Evolutionary conservation across 139 green algal species (phyloP).

Genomic region (Chlamydomonas sp.): DNA sequence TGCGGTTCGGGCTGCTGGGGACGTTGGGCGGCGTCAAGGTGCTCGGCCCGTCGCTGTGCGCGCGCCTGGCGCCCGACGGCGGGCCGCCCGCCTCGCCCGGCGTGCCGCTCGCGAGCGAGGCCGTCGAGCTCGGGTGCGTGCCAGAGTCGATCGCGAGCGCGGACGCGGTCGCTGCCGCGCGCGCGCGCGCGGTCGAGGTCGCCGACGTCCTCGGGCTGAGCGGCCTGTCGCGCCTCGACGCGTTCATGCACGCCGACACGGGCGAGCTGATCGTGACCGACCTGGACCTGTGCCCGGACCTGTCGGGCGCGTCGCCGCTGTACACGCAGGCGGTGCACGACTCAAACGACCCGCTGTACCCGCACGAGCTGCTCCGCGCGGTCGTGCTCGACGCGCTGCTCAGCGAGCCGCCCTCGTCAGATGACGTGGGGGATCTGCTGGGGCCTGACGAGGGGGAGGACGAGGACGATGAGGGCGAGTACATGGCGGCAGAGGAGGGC

Average conservation of each 20-base stretch:
- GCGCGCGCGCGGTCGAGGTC: background rate
- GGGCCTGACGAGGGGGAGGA: background rate
- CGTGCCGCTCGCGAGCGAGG: background rate
- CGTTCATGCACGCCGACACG: conserved; percentile 14
- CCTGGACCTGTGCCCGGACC: conserved; percentile 4
- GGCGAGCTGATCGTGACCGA: conserved; percentile 10
- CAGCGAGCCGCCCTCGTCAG: background rate
- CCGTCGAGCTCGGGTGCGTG: background rate
- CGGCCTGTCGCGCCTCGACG: background rate
- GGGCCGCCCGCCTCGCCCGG: too few species aligned
- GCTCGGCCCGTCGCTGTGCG: background rate
- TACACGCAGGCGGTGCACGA: conserved; percentile 5
- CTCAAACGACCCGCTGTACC: conserved; percentile 5
- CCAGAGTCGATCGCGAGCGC: background rate
- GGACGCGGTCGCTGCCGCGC: background rate
- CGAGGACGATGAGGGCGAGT: background rate
- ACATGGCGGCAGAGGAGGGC: background rate
- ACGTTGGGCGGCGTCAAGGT: background rate
- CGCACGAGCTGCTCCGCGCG: conserved; percentile 10
- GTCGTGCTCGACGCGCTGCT: background rate
- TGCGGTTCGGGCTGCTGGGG: background rate
- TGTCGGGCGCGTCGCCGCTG: background rate
- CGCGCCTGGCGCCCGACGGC: background rate
- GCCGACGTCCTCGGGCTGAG: conserved; percentile 5
- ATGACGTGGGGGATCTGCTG: background rate